Evolutionary conservation across 1,284 basidiomycete genomes (phyloP).

Genomic region (Sporisorium scitamineum): DNA sequence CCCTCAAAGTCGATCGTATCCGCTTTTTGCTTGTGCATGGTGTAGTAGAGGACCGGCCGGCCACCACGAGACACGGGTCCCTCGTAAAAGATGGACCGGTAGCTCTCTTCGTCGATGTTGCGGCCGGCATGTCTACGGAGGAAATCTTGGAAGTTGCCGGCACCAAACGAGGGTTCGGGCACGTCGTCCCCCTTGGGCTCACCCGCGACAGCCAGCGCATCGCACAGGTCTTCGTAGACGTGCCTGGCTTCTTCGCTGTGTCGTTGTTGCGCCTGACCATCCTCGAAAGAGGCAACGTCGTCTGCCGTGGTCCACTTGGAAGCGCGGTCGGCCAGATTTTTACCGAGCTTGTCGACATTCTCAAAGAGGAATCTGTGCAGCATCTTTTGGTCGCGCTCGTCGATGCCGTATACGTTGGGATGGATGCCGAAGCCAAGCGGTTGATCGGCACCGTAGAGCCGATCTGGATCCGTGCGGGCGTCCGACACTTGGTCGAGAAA

Average conservation of each 20-base stretch:
- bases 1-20: conserved; percentile 87
- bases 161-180: conserved; percentile 31
- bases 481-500: conserved; percentile 66
- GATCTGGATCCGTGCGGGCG: conserved; percentile 61
- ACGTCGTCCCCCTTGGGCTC: conserved; percentile 50
- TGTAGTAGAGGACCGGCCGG: conserved; percentile 71
- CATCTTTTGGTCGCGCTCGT: conserved; percentile 54
- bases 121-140: conserved; percentile 53
- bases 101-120: conserved; percentile 57
- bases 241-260: conserved; percentile 22
- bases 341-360: conserved; percentile 62
- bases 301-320: background rate
- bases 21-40: conserved; percentile 76
- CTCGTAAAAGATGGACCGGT: conserved; percentile 56
- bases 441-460: conserved; percentile 62
- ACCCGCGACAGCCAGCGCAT: conserved; percentile 48
- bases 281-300: conserved; percentile 11
- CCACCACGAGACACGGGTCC: conserved; percentile 65
- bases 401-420: conserved; percentile 60
- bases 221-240: conserved; percentile 58
- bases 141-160: conserved; percentile 57
- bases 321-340: conserved; percentile 46
- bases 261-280: conserved; percentile 4
- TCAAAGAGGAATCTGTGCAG: conserved; percentile 61
- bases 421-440: conserved; percentile 64